These are phyloP conservation scores for Symmetrospora coprosmae DNA, from an alignment of 768 basidiomycete genomes.

Conservation along the genomic window DNA sequence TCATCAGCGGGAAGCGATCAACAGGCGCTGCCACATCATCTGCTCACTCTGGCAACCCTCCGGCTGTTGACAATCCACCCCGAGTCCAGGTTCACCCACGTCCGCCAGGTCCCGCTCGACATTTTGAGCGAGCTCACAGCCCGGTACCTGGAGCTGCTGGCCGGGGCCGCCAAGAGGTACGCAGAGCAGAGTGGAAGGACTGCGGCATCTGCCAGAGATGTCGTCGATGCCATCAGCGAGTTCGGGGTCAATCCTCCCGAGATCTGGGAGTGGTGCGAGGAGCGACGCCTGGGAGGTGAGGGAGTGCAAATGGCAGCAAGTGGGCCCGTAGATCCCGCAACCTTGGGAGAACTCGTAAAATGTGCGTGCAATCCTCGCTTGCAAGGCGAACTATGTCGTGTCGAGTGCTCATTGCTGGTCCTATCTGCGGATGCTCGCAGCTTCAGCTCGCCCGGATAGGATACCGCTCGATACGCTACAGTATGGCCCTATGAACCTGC, in stretches of 20 bases:
- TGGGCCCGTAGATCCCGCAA: too few species aligned
- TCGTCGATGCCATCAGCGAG: background rate
- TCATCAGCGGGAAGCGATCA: too few species aligned
- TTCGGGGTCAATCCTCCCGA: background rate
- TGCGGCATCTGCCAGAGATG: slow-evolving; percentile 3
- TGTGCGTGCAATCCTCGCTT: too few species aligned
- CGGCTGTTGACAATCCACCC: slow-evolving; percentile 1
- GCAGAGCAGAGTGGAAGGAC: slow-evolving; percentile 16
- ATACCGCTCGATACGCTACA: too few species aligned
- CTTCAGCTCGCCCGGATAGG: too few species aligned
- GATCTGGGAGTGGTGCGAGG: slow-evolving; percentile 14
- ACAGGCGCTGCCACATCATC: slow-evolving; percentile 6
- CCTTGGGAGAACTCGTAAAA: too few species aligned
- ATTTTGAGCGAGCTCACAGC: slow-evolving; percentile 15
- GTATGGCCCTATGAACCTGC: too few species aligned
- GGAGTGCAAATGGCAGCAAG: too few species aligned
- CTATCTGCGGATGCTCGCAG: too few species aligned
- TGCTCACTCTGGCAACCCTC: slow-evolving; percentile 12
- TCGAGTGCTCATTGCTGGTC: too few species aligned
- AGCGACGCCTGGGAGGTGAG: background rate
- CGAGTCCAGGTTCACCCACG: slow-evolving; percentile 3
- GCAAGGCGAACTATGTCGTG: too few species aligned
- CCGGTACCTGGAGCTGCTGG: slow-evolving; percentile 15
- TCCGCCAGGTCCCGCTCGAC: background rate
- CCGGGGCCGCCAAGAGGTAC: background rate